Conservation (phyloP, 1,284 basidiomycete species). For the Ganoderma multipileum region DNA sequence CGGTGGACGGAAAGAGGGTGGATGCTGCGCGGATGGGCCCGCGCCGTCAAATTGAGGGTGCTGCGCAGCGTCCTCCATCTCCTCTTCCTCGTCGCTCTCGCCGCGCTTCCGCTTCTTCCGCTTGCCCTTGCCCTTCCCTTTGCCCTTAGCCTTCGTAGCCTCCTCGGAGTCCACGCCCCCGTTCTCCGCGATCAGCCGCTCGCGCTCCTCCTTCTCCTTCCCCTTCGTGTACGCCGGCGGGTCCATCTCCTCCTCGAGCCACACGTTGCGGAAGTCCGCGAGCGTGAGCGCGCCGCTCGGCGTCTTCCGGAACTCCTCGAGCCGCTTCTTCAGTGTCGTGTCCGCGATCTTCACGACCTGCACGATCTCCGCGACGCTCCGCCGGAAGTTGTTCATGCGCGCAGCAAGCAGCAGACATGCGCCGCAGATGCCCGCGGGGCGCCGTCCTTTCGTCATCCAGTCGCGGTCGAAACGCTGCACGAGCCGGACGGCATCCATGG, state of each 20-base stretch:
- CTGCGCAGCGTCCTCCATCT: conserved; percentile 28
- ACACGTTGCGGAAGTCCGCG: conserved; percentile 90
- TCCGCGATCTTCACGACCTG: conserved; percentile 99
- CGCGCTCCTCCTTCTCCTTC: conserved; percentile 72
- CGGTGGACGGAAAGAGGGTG: conserved; percentile 29
- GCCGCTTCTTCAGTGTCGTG: conserved; percentile 89
- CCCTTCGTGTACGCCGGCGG: conserved; percentile 89
- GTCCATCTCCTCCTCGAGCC: conserved; percentile 91
- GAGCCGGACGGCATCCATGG: conserved; percentile 92
- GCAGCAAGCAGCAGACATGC: conserved; percentile 95
- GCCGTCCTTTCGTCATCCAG: conserved; percentile 96
- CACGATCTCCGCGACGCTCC: conserved; percentile 94
- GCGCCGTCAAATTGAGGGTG: conserved; percentile 21
- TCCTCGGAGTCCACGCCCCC: conserved; percentile 36
- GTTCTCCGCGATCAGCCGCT: conserved; percentile 50
- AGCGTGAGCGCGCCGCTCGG: conserved; percentile 88
- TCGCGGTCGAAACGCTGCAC: conserved; percentile 96
- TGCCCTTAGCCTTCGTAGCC: conserved; percentile 43
- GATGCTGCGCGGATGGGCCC: conserved; percentile 12
- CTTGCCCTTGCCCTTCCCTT: conserved; percentile 50
- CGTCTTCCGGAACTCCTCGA: conserved; percentile 96
- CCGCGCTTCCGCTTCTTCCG: conserved; percentile 46
- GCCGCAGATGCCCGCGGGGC: conserved; percentile 97
- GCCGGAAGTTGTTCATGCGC: conserved; percentile 97
- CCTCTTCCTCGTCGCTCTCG: conserved; percentile 49